phyloP scores from a whole-genome alignment of 2,329 filamentous ascomycete species.

The Aureobasidium pullulans region DNA sequence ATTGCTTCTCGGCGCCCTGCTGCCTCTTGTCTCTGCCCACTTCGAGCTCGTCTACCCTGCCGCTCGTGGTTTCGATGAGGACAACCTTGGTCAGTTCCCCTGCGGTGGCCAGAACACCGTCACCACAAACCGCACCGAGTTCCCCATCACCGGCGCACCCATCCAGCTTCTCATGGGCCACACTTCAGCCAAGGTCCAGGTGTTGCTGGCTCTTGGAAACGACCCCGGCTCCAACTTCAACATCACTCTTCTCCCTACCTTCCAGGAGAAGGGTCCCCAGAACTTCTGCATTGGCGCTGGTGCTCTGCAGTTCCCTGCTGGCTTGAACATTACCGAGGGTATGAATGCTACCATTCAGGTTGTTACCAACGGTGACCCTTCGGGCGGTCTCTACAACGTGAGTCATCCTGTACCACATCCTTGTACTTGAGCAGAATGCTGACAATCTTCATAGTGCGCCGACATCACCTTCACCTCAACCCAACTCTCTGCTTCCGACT shows the following conservation, averaged over 20 bases:
- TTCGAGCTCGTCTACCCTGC: conserved; percentile 49
- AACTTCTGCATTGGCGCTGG: conserved; percentile 54
- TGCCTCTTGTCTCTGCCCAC: conserved; percentile 45
- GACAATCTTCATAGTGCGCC: conserved; percentile 50
- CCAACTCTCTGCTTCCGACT: conserved; percentile 39
- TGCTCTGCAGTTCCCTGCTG: conserved; percentile 46
- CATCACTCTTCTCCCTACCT: conserved; percentile 55
- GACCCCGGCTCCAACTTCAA: conserved; percentile 57
- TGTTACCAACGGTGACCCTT: conserved; percentile 53
- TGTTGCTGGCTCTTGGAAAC: conserved; percentile 47
- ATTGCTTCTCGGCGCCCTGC: conserved; percentile 31
- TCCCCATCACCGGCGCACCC: conserved; percentile 43
- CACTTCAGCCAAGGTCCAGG: conserved; percentile 43
- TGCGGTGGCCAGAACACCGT: conserved; percentile 45
- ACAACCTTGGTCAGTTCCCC: conserved; percentile 39
- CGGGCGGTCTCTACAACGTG: conserved; percentile 58
- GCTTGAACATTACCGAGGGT: conserved; percentile 50
- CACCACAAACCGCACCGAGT: conserved; percentile 38
- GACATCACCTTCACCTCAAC: conserved; percentile 60
- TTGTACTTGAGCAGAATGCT: not conserved
- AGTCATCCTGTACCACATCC: conserved; percentile 14
- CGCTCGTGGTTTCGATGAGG: conserved; percentile 42
- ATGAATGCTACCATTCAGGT: conserved; percentile 62
- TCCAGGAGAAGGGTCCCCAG: conserved; percentile 54
- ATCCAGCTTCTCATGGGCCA: conserved; percentile 48